These are phyloP conservation scores for Blumeria hordei DNA, from an alignment of 2,329 filamentous ascomycete species.

Conservation along the genomic window DNA sequence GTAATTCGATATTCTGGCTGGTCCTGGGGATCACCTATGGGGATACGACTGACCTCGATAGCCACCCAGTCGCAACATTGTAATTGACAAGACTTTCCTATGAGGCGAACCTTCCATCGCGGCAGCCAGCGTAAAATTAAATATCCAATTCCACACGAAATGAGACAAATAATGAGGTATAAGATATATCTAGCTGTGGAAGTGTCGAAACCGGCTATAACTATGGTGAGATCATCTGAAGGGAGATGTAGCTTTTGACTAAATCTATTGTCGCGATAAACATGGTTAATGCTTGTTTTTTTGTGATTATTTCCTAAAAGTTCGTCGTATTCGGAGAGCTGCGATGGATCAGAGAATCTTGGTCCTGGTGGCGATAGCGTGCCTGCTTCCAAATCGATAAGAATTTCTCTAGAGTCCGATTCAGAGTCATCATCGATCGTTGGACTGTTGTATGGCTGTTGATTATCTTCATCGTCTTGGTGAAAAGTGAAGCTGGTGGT, in stretches of 20 bases:
- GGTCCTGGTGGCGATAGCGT: slow-evolving; percentile 18
- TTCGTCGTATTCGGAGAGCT: slow-evolving; percentile 31
- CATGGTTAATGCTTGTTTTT: slow-evolving; percentile 40
- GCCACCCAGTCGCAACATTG: slow-evolving; percentile 73
- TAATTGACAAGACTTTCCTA: slow-evolving; percentile 45
- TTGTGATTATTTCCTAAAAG: slow-evolving; percentile 49
- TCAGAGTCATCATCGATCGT: slow-evolving; percentile 18
- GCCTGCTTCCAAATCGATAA: slow-evolving; percentile 15
- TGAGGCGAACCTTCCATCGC: slow-evolving; percentile 54
- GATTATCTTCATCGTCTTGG: slow-evolving; percentile 35
- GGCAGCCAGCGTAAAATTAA: slow-evolving; percentile 79
- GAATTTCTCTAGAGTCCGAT: slow-evolving; percentile 13
- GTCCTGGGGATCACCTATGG: no score
- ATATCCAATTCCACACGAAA: slow-evolving; percentile 57
- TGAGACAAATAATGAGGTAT: slow-evolving; percentile 46
- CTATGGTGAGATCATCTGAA: slow-evolving; percentile 84
- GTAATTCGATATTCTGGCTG: no score
- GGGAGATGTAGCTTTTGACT: slow-evolving; percentile 85
- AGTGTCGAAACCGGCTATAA: slow-evolving; percentile 74
- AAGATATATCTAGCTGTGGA: slow-evolving; percentile 40
- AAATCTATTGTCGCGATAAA: slow-evolving; percentile 33
- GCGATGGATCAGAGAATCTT: slow-evolving; percentile 35
- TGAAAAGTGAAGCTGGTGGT: slow-evolving; percentile 79
- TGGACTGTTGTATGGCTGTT: slow-evolving; percentile 18
- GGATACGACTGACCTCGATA: slow-evolving; percentile 37